Base-by-base conservation (phyloP, 2,329 filamentous ascomycete genomes). In the Pseudogymnoascus sp. region DNA sequence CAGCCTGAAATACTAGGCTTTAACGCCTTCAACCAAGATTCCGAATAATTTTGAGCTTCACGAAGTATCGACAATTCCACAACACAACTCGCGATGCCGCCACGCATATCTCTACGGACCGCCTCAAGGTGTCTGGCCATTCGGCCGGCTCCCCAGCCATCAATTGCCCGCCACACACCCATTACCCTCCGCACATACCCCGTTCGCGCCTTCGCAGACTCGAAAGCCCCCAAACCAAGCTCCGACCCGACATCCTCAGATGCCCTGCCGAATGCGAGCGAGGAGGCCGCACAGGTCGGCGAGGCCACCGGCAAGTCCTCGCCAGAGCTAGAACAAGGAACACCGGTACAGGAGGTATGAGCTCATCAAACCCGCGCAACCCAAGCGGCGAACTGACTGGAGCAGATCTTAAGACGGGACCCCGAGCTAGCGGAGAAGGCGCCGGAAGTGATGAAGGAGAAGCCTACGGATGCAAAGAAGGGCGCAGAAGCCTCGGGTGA, bases 371-470 rank as follows among this genome's bases (percentile, higher is more conserved):
- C 40, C 40, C 31, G 29, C 23, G 21, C 29, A 37, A 61, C 21
- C 56, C 59, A 64, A 21, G 60, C 62, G 66, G 69, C 19, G 63
- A 56, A 6, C 44, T 66, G n/a, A 53, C 40, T 37, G 65, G 23
- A 35, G 50, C 68, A 89, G 86, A 81, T 89, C 64, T 78, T 90
- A 38, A 78, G 83, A 71, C 82, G 84, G 59, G 86, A 89, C 70
- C 80, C 84, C 70, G 80, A 86, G 63, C 80, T 81, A 33, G 76
- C 80, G 68, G 81, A 88, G 66, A 83, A 87, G 60, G 83, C 87
- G 9, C 87, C 87, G 9, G 82, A 89, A 73, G 82, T 90, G 23
- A 80, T 90, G 75, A 82, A 87, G 70, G 81, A 88, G 67, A 78
- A 83, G 65, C 80, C 82, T 69, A 75, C 71, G 65, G 67, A 75